A percentile compares a stretch with the other conserved stretches of the same genome.
These are phyloP conservation scores for Houttuynia cordata DNA, from an alignment of 164 flowering plant species.

Conservation along the genomic window DNA sequence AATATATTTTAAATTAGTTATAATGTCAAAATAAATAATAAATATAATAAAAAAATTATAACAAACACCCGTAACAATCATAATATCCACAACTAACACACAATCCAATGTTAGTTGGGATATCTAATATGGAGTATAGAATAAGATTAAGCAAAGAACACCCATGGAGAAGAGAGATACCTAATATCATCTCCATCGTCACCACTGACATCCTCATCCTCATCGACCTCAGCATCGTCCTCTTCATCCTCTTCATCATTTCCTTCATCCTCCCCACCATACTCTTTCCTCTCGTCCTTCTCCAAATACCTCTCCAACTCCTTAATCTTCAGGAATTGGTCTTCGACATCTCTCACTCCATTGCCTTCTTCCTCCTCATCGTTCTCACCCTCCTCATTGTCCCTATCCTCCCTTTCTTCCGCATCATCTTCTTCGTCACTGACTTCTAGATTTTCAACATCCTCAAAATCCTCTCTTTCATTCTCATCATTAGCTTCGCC, in stretches of 20 bases:
- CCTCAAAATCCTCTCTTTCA: constrained; percentile 11
- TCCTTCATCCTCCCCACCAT: constrained; percentile 26
- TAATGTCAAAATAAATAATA: too few relatives aligned
- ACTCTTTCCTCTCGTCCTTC: constrained; percentile 58
- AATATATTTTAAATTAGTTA: too few relatives aligned
- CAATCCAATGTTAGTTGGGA: too few relatives aligned
- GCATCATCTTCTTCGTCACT: constrained; percentile 13
- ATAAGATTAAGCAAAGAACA: background rate
- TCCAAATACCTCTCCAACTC: constrained; percentile 65
- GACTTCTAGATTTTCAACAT: constrained; percentile 13
- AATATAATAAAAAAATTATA: too few relatives aligned
- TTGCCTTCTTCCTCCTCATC: constrained; percentile 19
- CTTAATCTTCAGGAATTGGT: constrained; percentile 61
- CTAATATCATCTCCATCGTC: constrained; percentile 27
- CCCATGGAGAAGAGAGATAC: constrained; percentile 14
- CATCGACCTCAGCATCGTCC: constrained; percentile 30
- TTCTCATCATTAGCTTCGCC: constrained; percentile 10
- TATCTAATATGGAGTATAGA: too few relatives aligned
- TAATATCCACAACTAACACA: too few relatives aligned
- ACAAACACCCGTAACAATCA: too few relatives aligned
- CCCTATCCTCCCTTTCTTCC: constrained; percentile 22
- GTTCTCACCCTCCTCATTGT: constrained; percentile 22
- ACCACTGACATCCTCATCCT: constrained; percentile 30
- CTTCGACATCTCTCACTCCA: constrained; percentile 42
- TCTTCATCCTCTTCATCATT: constrained; percentile 9